Evolutionary conservation across 805 yeast species (phyloP), one percentile per base, ranked within the genome.

Genomic region (Blastobotrys peoriensis): DNA sequence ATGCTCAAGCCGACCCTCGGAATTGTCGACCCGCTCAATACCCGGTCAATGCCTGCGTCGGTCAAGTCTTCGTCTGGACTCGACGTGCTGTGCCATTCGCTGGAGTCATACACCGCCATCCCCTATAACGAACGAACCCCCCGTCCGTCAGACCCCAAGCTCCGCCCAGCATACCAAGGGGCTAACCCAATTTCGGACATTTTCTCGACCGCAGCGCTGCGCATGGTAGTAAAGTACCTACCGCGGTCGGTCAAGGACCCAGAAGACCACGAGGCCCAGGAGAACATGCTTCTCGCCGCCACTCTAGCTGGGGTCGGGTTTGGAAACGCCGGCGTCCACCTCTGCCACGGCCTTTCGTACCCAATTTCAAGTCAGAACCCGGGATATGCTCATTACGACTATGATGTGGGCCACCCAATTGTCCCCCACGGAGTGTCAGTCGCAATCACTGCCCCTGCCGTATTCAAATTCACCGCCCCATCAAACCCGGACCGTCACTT

Each of bases 271-370:
- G 70, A 61, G 44, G 74, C 73, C 17, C 70, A 68, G 52, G 67
- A 66, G 44, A 60, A 69, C 46, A 67, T 67, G 65, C 59, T 70
- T 33, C 58, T 69, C 22, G 74, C 72, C 3, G 71, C 73, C 20
- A 69, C 71, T 19, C 59, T 69, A 23, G 74, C 73, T 4, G 74
- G 73, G 16, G 63, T 69, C 44, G 73, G 74, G 19, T 69, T 69
- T 52, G 72, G 71, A 36, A 69, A 69, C 41, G 73, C 74, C 18
- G 68, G 74, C 41, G 68, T 69, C 46, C 67, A 70, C 58, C 53
- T 70, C 45, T 62, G 73, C 61, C 65, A 63, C 53, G 68, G 74
- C 48, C 54, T 70, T 42, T 63, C 73, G 40, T 66, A 66, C 43
- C 69, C 70, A 16, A 51, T 66, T 21, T 61, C 67, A 3, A 61